Evolutionary conservation across 2,329 filamentous ascomycete species (phyloP), one percentile per base, ranked within the genome.

Genomic region (Monosporascus sp.): DNA sequence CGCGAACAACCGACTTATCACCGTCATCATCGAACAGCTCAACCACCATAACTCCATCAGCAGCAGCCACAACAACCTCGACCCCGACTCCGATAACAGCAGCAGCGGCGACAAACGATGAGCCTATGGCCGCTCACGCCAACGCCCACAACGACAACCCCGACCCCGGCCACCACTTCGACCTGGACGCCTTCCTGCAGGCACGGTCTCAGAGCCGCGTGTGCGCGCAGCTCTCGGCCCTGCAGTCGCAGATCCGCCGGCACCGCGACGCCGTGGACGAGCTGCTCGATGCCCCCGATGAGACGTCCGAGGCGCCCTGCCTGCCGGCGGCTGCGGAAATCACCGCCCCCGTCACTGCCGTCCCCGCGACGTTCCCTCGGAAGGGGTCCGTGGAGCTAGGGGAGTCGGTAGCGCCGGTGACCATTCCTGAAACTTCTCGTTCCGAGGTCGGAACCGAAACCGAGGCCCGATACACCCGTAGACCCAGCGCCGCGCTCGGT

Each of bases 131-230:
- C 43, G 41, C 48, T 26, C n/a, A 48, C 16, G 19, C 37, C 35
- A 17, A 31, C 41, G 48, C 20, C 38, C 40, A 55, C 58, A 49
- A 56, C 17, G 52, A 60, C 8, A 48, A 55, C 7, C 57, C 61
- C 20, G 37, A 61, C 41, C 48, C 60, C 40, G 60, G 61, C 44
- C 50, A 60, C 24, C 49, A 35, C 31, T 61, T 60, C 20, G 68
- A 74, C 50, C 64, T 68, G 1, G 61, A 65, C 19, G 46, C 63
- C 27, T 76, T 75, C 61, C 66, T 74, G 19, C 68, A 74, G 44
- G 70, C 69, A 17, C 70, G 71, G 22, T 75, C 75, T 2, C 64
- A 77, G n/a, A 72, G 75, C 59, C 79, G 78, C 49, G 78, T 78
- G 61, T 75, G 73, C 58, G 70, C 73, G 8, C 71, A 79, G 41